Conservation (phyloP, 768 basidiomycete species). For the Podaxis pistillaris region DNA sequence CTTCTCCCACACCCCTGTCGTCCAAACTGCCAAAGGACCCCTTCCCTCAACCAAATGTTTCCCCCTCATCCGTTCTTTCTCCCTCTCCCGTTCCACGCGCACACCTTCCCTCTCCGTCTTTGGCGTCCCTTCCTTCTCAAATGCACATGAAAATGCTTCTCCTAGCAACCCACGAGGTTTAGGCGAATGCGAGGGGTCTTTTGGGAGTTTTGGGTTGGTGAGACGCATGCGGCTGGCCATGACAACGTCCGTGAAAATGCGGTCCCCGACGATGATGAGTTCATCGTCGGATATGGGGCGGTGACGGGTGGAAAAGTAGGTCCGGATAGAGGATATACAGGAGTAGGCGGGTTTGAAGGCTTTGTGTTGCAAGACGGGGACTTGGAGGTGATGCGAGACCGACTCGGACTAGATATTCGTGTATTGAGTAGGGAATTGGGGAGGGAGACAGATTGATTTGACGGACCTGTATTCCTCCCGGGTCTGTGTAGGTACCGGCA, state of each 20-base stretch:
- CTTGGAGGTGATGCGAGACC: conserved; percentile 71
- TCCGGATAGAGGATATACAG: conserved; percentile 68
- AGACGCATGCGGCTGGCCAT: conserved; percentile 73
- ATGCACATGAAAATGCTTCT: conserved; percentile 21
- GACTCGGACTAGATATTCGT: conserved; percentile 68
- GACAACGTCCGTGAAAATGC: conserved; percentile 89
- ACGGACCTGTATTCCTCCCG: conserved; percentile 77
- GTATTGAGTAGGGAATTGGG: background rate
- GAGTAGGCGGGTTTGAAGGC: conserved; percentile 77
- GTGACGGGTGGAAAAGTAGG: conserved; percentile 68
- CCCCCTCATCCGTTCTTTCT: conserved; percentile 9
- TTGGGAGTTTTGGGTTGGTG: conserved; percentile 15
- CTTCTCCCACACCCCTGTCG: conserved; percentile 64
- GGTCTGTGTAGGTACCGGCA: conserved; percentile 77
- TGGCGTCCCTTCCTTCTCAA: conserved; percentile 25
- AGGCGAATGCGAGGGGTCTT: conserved; percentile 3
- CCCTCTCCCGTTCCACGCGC: background rate
- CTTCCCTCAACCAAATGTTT: conserved; percentile 10
- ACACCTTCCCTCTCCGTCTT: conserved; percentile 24
- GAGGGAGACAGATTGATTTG: background rate
- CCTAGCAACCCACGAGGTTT: conserved; percentile 11
- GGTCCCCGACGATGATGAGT: conserved; percentile 86
- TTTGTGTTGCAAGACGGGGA: conserved; percentile 79
- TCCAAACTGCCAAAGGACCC: conserved; percentile 70
- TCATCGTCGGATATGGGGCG: conserved; percentile 58